These are phyloP conservation scores for Candida sonorensis DNA, from an alignment of 805 yeast species.

Conservation along the genomic window DNA sequence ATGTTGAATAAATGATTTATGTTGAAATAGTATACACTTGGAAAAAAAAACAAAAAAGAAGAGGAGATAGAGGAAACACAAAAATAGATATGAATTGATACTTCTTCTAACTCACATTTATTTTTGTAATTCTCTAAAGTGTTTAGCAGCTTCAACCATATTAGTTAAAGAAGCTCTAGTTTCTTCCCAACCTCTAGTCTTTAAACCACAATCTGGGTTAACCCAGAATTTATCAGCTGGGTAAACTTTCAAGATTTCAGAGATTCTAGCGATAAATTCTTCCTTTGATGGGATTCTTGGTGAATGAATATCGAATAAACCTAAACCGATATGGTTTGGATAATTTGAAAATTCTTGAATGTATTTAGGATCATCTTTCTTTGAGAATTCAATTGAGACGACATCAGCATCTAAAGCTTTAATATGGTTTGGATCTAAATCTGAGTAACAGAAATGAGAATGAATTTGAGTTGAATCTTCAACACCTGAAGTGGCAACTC, in stretches of 20 bases:
- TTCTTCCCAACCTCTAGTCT: constrained; percentile 99
- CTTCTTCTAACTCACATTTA: constrained; percentile 7
- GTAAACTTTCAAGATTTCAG: constrained; percentile 91
- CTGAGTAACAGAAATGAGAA: constrained; percentile 99
- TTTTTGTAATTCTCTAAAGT: constrained; percentile 55
- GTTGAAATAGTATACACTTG: neutral
- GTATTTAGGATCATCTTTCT: constrained; percentile 98
- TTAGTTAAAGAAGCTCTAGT: constrained; percentile 90
- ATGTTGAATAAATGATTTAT: constrained; percentile 31
- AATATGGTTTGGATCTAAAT: constrained; percentile 98
- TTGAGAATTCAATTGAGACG: constrained; percentile 98
- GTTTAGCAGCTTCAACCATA: constrained; percentile 99
- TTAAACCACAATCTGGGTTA: constrained; percentile 99
- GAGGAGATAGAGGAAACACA: neutral
- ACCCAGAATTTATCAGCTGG: constrained; percentile 99
- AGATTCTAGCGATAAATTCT: constrained; percentile 91
- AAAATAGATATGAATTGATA: neutral
- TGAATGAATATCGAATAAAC: constrained; percentile 98
- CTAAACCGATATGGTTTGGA: constrained; percentile 99
- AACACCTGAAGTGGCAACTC: constrained; percentile 99
- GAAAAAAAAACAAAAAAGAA: constrained; percentile 1
- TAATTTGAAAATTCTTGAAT: constrained; percentile 95
- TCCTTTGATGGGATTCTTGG: constrained; percentile 99
- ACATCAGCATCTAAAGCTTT: constrained; percentile 99
- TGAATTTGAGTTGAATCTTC: constrained; percentile 93